Evolutionary conservation across 139 green algal genomes (phyloP), one percentile per base, ranked within the genome.

Genomic region (Eudorina sp.): DNA sequence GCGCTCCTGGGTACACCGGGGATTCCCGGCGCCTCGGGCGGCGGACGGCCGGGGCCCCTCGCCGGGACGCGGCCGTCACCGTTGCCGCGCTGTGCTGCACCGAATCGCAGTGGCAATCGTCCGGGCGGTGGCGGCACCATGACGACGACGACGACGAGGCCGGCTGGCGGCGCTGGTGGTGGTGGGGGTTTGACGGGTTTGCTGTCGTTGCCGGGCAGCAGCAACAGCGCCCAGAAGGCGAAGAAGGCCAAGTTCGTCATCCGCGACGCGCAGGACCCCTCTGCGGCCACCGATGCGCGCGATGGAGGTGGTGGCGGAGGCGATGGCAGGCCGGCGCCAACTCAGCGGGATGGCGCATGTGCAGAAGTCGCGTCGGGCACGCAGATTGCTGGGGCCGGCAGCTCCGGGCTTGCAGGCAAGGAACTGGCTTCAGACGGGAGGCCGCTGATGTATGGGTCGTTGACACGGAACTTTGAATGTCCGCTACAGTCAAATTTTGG

Each of bases 161-260:
- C 18, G 62, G n/a, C 29, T 19, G 55, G 55, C 55, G 55, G 55
- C 55, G 14, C 19, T n/a, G 13, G 55, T 16, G 51, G 51, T 16
- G 51, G 51, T 58, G 51, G 51, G 13, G 51, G 51, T 25, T n/a
- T n/a, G n/a, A n/a, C n/a, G n/a, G n/a, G n/a, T n/a, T n/a, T n/a
- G n/a, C n/a, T n/a, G n/a, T n/a, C n/a, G n/a, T n/a, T n/a, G n/a
- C n/a, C n/a, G n/a, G n/a, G 13, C 55, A 68, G 55, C 55, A 19
- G 55, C 55, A 29, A 19, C 55, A 29, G 55, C 55, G 55, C 55
- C 31, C 62, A 72, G 23, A 76, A 76, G 68, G 34, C 21, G 34
- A 81, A 81, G 40, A 81, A 81, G 73, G 73, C 73, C 14, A 51
- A 31, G 19, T 83, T 83, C 48, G n/a, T 68, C 5, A 83, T 83